Base-by-base conservation (phyloP, 257 asterid species). In the Solanum megistacrolobum region DNA sequence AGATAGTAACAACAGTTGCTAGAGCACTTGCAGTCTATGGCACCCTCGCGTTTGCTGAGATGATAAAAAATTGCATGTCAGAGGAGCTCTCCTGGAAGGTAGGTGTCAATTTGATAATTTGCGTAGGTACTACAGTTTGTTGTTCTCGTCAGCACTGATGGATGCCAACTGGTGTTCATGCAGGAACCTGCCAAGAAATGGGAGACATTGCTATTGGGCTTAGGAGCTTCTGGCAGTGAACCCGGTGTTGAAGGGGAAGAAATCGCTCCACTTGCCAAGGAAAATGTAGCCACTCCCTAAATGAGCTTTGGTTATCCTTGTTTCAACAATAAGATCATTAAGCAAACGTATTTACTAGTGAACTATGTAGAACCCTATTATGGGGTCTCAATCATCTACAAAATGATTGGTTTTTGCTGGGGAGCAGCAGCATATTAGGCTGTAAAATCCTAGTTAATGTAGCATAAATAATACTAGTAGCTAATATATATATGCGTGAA, bases 21-120 rank as follows among this genome's bases (percentile, higher is more conserved):
- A 92, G 97, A 91, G 99, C 98, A 48, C 93, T 95, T 5, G 93
- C 89, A 0, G 88, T 72, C 31, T 96, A 93, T 52, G 98, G 96
- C 18, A 95, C 93, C 48, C 87, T 46, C 6, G 94, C 96, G 62
- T 86, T 92, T 36, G 86, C 84, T 48, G 98, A 96, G 91, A 97
- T 97, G 98, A 93, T 96, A 1, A 83, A 66, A 58, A 97, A 94
- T 87, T 94, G 98, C 98, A 97, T 96, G 98, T 92, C 96, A 36
- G 96, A 91, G 86, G 98, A 97, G 71, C 96, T 93, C 46, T 97
- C 99, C n/a, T 97, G 98, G 99, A 96, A 97, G 99, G 98, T 95
- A 92, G 20, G 87, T 14, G 25, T 62, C 27, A 20, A 34, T 9
- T 39, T 11, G 7, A 62, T 68, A 27, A 71, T 13, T 46, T 32